phyloP scores from a whole-genome alignment of 805 yeast species.

The Kodamaea leandrae region DNA sequence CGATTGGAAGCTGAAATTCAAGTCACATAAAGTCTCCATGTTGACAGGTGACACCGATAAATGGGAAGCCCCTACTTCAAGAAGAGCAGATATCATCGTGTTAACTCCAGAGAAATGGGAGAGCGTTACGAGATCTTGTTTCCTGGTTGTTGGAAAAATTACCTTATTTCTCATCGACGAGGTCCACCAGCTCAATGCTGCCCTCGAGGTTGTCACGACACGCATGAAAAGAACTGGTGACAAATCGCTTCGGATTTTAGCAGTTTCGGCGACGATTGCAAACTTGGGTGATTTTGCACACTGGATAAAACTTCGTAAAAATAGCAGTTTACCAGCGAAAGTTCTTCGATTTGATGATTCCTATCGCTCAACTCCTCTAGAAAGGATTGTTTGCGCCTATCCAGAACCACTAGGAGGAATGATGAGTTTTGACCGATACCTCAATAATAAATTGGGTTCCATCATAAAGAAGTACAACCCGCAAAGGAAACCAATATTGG shows the following conservation, averaged over 20 bases:
- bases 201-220: conserved; percentile 23
- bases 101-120: conserved; percentile 69
- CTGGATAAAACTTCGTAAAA: conserved; percentile 13
- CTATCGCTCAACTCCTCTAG: conserved; percentile 40
- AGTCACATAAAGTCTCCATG: conserved; percentile 43
- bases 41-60: conserved; percentile 57
- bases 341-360: conserved; percentile 46
- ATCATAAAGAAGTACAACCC: conserved; percentile 36
- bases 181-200: conserved; percentile 26
- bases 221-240: conserved; percentile 14
- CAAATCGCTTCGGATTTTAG: conserved; percentile 14
- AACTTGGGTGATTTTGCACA: conserved; percentile 47
- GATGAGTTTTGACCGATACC: not conserved
- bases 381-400: conserved; percentile 17
- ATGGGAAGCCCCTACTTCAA: conserved; percentile 24
- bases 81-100: conserved; percentile 50
- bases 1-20: conserved; percentile 46
- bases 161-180: conserved; percentile 27
- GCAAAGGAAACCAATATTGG: conserved; percentile 42
- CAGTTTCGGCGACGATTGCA: conserved; percentile 49
- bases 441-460: conserved; percentile 39
- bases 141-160: conserved; percentile 32
- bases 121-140: conserved; percentile 23
- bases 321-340: conserved; percentile 26
- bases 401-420: not conserved